Base-by-base conservation (phyloP, 2,329 filamentous ascomycete genomes). In the Aspergillus texensis region DNA sequence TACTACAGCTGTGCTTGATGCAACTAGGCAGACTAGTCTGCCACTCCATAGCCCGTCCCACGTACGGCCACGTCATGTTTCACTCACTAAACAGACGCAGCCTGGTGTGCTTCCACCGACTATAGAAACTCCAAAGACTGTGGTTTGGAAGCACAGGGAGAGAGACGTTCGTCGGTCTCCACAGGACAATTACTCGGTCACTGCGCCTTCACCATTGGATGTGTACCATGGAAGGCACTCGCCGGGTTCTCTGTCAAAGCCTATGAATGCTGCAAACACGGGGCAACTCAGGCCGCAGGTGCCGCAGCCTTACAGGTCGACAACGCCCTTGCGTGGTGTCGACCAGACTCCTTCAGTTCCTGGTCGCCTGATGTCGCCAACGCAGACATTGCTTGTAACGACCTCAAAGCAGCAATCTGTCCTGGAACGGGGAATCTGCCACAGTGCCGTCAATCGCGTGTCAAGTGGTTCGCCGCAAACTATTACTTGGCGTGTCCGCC, bases 11-110 rank as follows among this genome's bases (percentile, higher is more conserved):
- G 48, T 58, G 26, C 28, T 56, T n/a, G 39, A 58, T 50, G 55
- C 62, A 30, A 58, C 24, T 11, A 62, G 61, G 50, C 45, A 60
- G 57, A 19, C 60, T 61, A 64, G 62, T 48, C 36, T 45, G 43
- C 39, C 26, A 12, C 10, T 61, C 34, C 48, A 34, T 19, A 21
- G 55, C 36, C 53, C 39, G 26, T n/a, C 28, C 16, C 58, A 55
- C 11, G 24, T 16, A 16, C 60, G 34, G 21, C 24, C 30, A 12
- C 60, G 50, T 12, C 32, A 30, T 39, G 19, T 53, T 26, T 21
- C 26, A 45, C 55, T 36, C 2, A 36, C 28, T 8, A 50, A 21
- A 10, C 14, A 32, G 34, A 41, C 46, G 11, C 61, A 55, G 6
- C 10, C 28, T 30, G 39, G 34, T 30, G 48, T 53, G 16, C 34